Base-by-base conservation (phyloP, 768 basidiomycete species). In the Boletus reticuloceps region DNA sequence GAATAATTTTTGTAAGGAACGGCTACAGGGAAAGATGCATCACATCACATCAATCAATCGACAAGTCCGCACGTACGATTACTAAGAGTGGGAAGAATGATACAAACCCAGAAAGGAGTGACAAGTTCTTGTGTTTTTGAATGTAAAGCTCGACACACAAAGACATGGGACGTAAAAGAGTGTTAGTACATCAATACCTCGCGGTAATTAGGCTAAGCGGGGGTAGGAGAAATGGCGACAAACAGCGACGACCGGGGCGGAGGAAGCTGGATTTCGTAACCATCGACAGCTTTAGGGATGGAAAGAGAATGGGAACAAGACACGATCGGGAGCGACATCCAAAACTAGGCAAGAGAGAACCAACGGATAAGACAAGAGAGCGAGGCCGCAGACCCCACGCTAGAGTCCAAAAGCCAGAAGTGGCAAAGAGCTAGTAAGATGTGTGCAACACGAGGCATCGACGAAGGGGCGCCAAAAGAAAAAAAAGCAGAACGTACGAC, bases 141-240 rank as follows among this genome's bases (percentile, higher is more conserved):
- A 50, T 57, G 47, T 52, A 36, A 50, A 49, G 58, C 50, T 55
- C 47, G n/a, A n/a, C n/a, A 58, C 50, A 50, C 27, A 25, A 43
- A 46, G 14, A 38, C 19, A 38, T 14, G n/a, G 20, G n/a, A 42
- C 57, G 50, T 58, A 66, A 72, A 59, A 5, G 67, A 62, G 58
- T 57, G 58, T 52, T 63, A 53, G 53, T 70, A 72, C 64, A 68
- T 46, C 49, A 50, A 60, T 56, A 54, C 56, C 63, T 57, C 32
- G 44, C 13, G 5, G 37, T 45, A 50, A 50, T 61, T 59, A 66
- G 55, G 46, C 46, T 59, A 59, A 45, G 40, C 41, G 42, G 37
- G 47, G 6, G 45, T 27, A 46, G 43, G 27, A 14, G 25, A 36
- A 47, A 45, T 22, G 42, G 31, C 34, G 54, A 63, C 48, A 49